Evolutionary conservation across 202 grass and related monocot genomes (phyloP).

Genomic region (Carex arenaria): DNA sequence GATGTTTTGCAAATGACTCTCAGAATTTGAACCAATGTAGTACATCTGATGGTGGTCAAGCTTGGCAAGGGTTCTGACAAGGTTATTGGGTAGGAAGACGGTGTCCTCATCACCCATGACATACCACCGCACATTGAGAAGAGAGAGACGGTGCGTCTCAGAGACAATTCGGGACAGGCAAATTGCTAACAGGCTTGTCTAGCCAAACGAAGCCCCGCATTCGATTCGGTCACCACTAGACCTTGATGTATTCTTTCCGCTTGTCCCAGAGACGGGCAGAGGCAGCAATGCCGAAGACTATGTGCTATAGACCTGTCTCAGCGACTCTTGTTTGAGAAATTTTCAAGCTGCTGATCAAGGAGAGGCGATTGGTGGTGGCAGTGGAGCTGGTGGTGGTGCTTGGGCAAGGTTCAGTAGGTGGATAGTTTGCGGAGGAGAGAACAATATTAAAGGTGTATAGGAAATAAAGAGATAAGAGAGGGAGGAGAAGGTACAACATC

Average conservation of each 20-base stretch:
- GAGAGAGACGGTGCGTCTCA: conserved; percentile 76
- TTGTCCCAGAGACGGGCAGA: conserved; percentile 70
- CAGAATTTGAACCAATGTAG: conserved; percentile 92
- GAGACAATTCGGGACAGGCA: conserved; percentile 97
- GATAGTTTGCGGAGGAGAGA: conserved; percentile 14
- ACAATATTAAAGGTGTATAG: conserved; percentile 36
- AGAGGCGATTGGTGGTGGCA: conserved; percentile 16
- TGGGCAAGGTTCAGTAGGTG: conserved; percentile 14
- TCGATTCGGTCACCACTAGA: conserved; percentile 62
- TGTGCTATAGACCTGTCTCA: conserved; percentile 70
- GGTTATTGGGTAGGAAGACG: conserved; percentile 80
- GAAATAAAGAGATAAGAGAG: conserved; percentile 43
- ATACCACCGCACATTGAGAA: conserved; percentile 72
- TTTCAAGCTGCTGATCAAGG: neutral
- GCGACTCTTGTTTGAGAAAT: neutral
- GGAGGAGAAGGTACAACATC: conserved; percentile 51
- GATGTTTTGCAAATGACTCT: conserved; percentile 97
- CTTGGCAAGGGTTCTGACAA: conserved; percentile 51
- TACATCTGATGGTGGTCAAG: conserved; percentile 86
- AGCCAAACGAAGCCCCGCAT: conserved; percentile 97
- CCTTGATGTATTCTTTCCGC: conserved; percentile 89
- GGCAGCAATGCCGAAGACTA: conserved; percentile 96
- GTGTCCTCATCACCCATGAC: conserved; percentile 99
- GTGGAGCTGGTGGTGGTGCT: neutral
- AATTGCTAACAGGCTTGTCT: conserved; percentile 66